Percentiles rank a stretch among this genome's conserved stretches.
Conservation (phyloP, 345 rosid species). For the Salix caprea region DNA sequence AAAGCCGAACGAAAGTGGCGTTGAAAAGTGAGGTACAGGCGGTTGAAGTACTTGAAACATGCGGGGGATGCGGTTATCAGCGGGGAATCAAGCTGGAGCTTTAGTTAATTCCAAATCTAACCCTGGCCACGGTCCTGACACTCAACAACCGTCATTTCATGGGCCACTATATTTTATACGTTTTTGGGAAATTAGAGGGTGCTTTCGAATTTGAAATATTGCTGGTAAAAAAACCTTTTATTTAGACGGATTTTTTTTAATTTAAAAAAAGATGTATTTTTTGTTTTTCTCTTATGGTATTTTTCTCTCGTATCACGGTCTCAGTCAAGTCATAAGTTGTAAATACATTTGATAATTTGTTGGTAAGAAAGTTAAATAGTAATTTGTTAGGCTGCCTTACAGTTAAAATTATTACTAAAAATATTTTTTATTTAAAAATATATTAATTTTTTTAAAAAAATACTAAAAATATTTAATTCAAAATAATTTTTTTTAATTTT, state of each 20-base stretch:
- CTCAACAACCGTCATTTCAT: not conserved
- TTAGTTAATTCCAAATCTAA: slow-evolving; percentile 7
- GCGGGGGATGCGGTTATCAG: slow-evolving; percentile 25
- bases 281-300: not conserved
- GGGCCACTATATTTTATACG: too few species aligned
- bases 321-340: too few species aligned
- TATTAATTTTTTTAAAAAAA: too few species aligned
- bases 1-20: not conserved
- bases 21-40: slow-evolving; percentile 6
- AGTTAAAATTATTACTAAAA: rapidly evolving
- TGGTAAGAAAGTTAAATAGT: too few species aligned
- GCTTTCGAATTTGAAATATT: not conserved
- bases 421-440: too few species aligned
- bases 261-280: too few species aligned
- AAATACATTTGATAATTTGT: too few species aligned
- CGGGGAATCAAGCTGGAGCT: slow-evolving; percentile 14
- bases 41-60: slow-evolving; percentile 6
- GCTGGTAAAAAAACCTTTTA: not conserved
- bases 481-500: too few species aligned
- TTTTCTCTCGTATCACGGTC: not conserved
- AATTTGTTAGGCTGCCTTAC: rapidly evolving
- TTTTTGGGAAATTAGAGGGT: not conserved
- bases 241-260: not conserved
- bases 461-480: too few species aligned
- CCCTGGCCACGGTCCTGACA: not conserved